Conservation (phyloP, 257 asterid species). For the Solanum medicagineum region DNA sequence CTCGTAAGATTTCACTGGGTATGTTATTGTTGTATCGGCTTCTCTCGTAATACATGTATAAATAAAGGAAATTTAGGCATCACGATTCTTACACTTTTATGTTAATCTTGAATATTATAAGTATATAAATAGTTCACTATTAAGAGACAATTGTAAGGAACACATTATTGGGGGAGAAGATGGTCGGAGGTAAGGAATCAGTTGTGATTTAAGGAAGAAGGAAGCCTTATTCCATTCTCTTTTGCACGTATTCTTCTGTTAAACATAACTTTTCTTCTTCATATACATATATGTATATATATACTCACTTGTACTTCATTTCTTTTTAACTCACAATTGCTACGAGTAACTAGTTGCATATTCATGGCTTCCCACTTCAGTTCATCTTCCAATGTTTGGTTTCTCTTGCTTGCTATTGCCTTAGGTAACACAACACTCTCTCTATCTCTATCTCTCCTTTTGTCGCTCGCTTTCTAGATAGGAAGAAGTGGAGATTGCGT, state of each 20-base stretch:
- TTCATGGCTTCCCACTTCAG: slow-evolving; percentile 20
- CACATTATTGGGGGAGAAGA: neutral
- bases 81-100: neutral
- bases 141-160: neutral
- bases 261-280: neutral
- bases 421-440: slow-evolving; percentile 21
- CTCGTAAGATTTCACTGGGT: too few species aligned
- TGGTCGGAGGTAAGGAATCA: slow-evolving; percentile 35
- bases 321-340: neutral
- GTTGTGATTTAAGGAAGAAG: slow-evolving; percentile 44
- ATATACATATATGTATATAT: neutral
- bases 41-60: neutral
- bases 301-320: neutral
- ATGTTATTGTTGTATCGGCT: too few species aligned
- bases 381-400: neutral
- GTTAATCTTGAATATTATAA: neutral
- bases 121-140: neutral
- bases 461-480: too few species aligned
- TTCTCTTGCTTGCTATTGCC: slow-evolving; percentile 17
- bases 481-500: neutral
- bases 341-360: neutral
- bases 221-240: slow-evolving; percentile 26
- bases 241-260: slow-evolving; percentile 39
- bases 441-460: neutral
- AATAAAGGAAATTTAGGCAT: neutral